Conservation (phyloP, 2,329 filamentous ascomycete species). For the Penicillium sp. region DNA sequence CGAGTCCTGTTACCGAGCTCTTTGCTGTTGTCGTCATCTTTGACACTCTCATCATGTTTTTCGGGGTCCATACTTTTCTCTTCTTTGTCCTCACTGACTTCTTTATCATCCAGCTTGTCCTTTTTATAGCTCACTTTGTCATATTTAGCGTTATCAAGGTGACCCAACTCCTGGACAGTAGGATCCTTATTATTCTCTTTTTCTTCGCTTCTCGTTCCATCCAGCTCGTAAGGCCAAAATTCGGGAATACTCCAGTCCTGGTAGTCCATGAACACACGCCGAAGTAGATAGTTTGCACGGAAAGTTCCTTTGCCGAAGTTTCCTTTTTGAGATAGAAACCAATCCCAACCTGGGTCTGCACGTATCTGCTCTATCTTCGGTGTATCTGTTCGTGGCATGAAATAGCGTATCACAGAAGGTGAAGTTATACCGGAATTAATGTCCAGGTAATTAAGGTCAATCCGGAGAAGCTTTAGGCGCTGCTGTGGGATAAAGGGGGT, state of each 20-base stretch:
- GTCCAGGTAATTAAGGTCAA: neutral
- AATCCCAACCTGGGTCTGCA: neutral
- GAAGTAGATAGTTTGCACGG: neutral
- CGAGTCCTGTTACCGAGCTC: too few relatives aligned
- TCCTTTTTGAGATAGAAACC: constrained; percentile 1
- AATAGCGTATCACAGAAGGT: neutral
- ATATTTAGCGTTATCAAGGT: neutral
- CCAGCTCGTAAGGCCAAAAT: neutral
- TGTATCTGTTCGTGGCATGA: neutral
- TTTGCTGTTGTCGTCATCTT: neutral
- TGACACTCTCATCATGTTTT: neutral
- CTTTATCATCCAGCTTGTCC: neutral
- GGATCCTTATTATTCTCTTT: accelerated
- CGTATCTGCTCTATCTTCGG: neutral
- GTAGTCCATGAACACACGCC: neutral
- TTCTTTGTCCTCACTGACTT: neutral
- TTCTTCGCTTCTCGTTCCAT: neutral
- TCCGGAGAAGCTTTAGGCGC: neutral
- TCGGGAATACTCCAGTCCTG: neutral
- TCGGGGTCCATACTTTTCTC: neutral
- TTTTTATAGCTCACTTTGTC: neutral
- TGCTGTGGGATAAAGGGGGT: neutral
- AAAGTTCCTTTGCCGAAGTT: neutral
- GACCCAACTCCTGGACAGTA: neutral
- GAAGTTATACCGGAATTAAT: neutral